Conservation (phyloP, 352 stramenopile species). For the Pythium dissimile region DNA sequence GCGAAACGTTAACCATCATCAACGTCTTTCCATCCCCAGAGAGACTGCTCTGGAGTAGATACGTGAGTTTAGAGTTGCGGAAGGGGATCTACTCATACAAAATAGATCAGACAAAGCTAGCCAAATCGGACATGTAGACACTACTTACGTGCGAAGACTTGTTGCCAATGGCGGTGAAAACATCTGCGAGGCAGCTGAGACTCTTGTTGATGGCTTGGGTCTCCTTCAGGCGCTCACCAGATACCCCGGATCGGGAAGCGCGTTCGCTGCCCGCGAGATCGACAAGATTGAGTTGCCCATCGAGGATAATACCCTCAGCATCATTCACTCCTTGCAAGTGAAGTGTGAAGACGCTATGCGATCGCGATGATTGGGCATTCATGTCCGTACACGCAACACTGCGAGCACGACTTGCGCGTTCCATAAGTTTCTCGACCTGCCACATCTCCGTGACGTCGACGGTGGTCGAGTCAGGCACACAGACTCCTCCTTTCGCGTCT, state of each 20-base stretch:
- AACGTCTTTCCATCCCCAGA: constrained; percentile 98
- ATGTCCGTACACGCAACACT: constrained; percentile 93
- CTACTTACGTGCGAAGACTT: constrained; percentile 91
- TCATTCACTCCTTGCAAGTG: constrained; percentile 83
- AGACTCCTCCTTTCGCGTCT: constrained; percentile 56
- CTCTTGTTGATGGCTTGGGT: constrained; percentile 99
- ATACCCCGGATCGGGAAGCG: constrained; percentile 81
- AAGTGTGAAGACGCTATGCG: constrained; percentile 80
- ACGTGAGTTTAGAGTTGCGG: constrained; percentile 98
- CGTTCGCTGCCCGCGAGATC: constrained; percentile 81
- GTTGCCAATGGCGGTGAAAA: constrained; percentile 96
- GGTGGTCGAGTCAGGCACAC: constrained; percentile 58
- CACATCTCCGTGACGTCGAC: constrained; percentile 48
- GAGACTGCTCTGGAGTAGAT: constrained; percentile 97
- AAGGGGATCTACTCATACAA: constrained; percentile 86
- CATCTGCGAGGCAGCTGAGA: constrained; percentile 97
- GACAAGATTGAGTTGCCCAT: constrained; percentile 74
- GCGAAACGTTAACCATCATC: constrained; percentile 99
- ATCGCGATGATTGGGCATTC: constrained; percentile 82
- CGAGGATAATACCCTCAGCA: constrained; percentile 53
- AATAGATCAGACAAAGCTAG: not conserved
- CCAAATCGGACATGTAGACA: not conserved
- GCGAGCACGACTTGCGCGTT: constrained; percentile 55
- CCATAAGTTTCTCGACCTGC: constrained; percentile 78
- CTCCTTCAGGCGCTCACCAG: constrained; percentile 93